Percentiles rank a stretch among this genome's conserved stretches.
Evolutionary conservation across 2,329 filamentous ascomycete genomes (phyloP).

Genomic region (Beauveria caledonica): DNA sequence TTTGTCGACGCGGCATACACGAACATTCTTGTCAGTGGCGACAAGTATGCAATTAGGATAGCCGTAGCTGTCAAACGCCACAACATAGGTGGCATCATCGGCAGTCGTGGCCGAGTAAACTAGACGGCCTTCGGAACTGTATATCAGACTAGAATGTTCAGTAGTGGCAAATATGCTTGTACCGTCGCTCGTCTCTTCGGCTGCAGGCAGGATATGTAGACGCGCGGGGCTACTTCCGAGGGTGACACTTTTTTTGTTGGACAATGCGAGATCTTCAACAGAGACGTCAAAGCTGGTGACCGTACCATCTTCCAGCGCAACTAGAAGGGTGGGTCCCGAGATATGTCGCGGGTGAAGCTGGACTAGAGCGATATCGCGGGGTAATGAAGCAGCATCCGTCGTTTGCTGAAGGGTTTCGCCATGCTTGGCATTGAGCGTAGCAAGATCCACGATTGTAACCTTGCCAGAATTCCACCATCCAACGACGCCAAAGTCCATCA

Average conservation of each 20-base stretch:
- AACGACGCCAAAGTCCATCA: conserved; percentile 62
- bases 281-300: conserved; percentile 77
- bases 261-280: conserved; percentile 50
- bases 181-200: conserved; percentile 32
- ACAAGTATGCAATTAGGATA: conserved; percentile 77
- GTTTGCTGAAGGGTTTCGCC: conserved; percentile 53
- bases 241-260: conserved; percentile 69
- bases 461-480: conserved; percentile 83
- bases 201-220: conserved; percentile 68
- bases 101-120: conserved; percentile 92
- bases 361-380: conserved; percentile 71
- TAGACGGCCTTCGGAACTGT: conserved; percentile 77
- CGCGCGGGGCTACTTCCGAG: conserved; percentile 79
- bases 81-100: conserved; percentile 73
- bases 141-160: conserved; percentile 89
- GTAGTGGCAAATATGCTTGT: conserved; percentile 83
- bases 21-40: conserved; percentile 67
- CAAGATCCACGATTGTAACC: conserved; percentile 64
- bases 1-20: conserved; percentile 72
- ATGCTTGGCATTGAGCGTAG: conserved; percentile 56
- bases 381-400: conserved; percentile 66
- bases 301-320: conserved; percentile 87
- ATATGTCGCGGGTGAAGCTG: conserved; percentile 58
- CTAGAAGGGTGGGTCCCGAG: conserved; percentile 65
- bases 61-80: conserved; percentile 70